Evolutionary conservation across 805 yeast genomes (phyloP), one percentile per base, ranked within the genome.

Genomic region (Kodamaea kakaduensis): DNA sequence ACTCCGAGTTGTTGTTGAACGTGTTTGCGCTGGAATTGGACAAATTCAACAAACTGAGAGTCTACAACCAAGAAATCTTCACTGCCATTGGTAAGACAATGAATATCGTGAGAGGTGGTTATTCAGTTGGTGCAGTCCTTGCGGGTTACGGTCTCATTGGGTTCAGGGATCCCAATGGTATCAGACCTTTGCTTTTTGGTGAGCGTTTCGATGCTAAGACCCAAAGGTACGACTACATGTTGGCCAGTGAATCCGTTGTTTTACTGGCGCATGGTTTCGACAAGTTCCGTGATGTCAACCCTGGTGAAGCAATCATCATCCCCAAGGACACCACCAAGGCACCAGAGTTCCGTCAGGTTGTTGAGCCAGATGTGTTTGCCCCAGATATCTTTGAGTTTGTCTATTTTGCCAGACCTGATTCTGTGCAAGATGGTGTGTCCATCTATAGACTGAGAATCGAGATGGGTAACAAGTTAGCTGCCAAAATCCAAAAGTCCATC

Each of bases 381-480:
- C 98, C 98, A 6, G 97, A 94, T 65, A 79, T 93, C 44, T 93
- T 93, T 52, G 98, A 93, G 64, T 93, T 89, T 58, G 98, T 93
- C 30, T 93, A 93, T 64, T 93, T 93, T 69, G 97, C 98, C 12
- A 79, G 98, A 57, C 97, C 97, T 0, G 98, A 93, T 58, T 82
- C 95, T 26, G 95, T 93, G 18, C 63, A 89, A 43, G 98, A 93
- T 59, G 98, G 97, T n/a, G 84, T 93, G 30, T 84, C 95, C 12
- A 97, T 93, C 14, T 93, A 93, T 62, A 79, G 89, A 50, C 81
- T 95, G 22, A 80, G 97, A 59, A 72, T 93, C 43, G 87, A 78
- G 44, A 93, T 93, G 98, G 98, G 98, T 51, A 79, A 73, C 43
- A 84, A 84, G 56, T 71, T 93, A 38, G 98, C 97, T 4, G 64